Base-by-base conservation (phyloP, 306 rosid species). In the Dryas alaskensis region DNA sequence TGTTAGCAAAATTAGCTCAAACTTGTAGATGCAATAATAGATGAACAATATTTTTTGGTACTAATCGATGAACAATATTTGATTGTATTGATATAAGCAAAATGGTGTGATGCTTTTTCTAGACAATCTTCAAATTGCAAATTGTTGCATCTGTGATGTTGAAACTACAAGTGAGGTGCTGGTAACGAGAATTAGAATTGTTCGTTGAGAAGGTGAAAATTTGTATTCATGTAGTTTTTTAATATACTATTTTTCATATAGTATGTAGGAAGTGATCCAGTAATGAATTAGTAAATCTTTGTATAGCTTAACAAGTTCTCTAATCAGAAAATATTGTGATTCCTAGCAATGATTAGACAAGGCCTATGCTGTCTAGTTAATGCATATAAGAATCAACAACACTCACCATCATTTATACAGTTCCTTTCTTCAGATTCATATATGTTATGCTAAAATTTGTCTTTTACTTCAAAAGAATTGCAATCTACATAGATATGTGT, bases 291-390 rank as follows among this genome's bases (percentile, higher is more conserved):
- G n/a, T 69, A 4, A 39, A 51, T 52, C 6, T 16, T 27, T 3
- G 14, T n/a, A 1, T 39, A n/a, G 57, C 60, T 37, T 27, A 10
- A 43, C 31, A 5, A 17, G 7, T 69, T 69, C 27, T 39, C 39
- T 39, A 8, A 10, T 39, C 57, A n/a, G 61, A 72, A 37, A 60
- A 49, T 73, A 19, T n/a, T 60, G 68, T 48, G 39, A 47, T 73
- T 60, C 39, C 17, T 37, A 25, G 14, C 53, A 46, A 43, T 19
- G 1, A 11, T 48, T 61, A 39, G 50, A 22, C n/a, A 6, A 5
- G 59, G 45, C 7, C 40, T 8, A 3, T n/a, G 39, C 43, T 73
- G 11, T 37, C 6, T 48, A 14, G 3, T 3, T 27, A 72, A 31
- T 27, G n/a, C 45, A 7, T 69, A 17, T 22, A 13, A 3, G 16